Percentiles rank a stretch among this genome's conserved stretches.
Conservation (phyloP, 2,329 filamentous ascomycete species). For the Aspergillus uvarum region DNA sequence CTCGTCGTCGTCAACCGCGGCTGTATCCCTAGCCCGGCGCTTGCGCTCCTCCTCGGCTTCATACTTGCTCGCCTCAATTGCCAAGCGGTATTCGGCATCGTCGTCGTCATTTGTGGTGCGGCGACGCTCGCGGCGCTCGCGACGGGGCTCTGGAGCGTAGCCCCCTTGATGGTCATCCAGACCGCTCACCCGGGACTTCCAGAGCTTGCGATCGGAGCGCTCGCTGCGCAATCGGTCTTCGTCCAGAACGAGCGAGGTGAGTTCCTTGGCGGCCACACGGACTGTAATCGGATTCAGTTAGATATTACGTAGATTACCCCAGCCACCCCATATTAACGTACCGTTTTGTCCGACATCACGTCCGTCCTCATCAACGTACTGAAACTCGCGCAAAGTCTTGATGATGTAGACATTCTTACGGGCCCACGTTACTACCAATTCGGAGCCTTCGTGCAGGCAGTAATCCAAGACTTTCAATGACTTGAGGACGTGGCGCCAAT, state of each 20-base stretch:
- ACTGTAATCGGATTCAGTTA: slow-evolving; percentile 57
- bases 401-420: slow-evolving; percentile 98
- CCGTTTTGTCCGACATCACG: slow-evolving; percentile 95
- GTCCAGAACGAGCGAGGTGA: slow-evolving; percentile 87
- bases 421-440: slow-evolving; percentile 95
- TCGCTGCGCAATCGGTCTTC: slow-evolving; percentile 90
- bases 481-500: slow-evolving; percentile 97
- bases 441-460: slow-evolving; percentile 94
- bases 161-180: slow-evolving; percentile 68
- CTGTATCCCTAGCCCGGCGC: slow-evolving; percentile 60
- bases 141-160: slow-evolving; percentile 43
- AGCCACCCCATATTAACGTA: slow-evolving; percentile 47
- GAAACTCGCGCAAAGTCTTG: slow-evolving; percentile 95
- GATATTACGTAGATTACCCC: background rate
- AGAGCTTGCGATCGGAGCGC: slow-evolving; percentile 84
- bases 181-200: slow-evolving; percentile 94
- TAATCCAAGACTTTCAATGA: slow-evolving; percentile 97
- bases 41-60: slow-evolving; percentile 90
- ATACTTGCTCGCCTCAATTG: slow-evolving; percentile 90
- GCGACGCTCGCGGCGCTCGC: slow-evolving; percentile 49
- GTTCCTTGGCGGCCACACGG: slow-evolving; percentile 90
- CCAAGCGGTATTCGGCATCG: slow-evolving; percentile 84
- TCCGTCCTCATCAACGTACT: slow-evolving; percentile 93
- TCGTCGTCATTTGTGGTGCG: slow-evolving; percentile 69
- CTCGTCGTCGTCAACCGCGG: slow-evolving; percentile 72